phyloP scores from a whole-genome alignment of 169 alveolate genomes.

The Plasmodium malariae region DNA sequence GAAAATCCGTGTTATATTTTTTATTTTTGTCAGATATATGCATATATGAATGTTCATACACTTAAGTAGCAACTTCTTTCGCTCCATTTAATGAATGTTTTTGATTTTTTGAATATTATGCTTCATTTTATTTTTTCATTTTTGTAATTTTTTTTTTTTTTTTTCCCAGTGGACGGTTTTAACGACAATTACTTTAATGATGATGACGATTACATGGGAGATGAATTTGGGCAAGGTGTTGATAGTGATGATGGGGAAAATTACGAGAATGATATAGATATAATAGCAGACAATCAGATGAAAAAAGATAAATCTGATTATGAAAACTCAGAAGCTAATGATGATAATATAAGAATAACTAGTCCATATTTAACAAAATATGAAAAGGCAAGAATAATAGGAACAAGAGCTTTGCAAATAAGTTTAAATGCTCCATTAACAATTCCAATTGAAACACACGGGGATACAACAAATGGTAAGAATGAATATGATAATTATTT shows the following conservation, averaged over 20 bases:
- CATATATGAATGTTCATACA: no score
- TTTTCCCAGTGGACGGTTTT: slow-evolving; percentile 43
- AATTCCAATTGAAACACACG: slow-evolving; percentile 88
- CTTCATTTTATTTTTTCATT: not conserved
- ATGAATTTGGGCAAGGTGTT: slow-evolving; percentile 86
- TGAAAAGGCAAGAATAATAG: slow-evolving; percentile 99
- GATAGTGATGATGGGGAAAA: slow-evolving; percentile 87
- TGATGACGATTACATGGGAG: slow-evolving; percentile 78
- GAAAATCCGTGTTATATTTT: no score
- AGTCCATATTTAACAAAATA: slow-evolving; percentile 97
- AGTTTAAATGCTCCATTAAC: slow-evolving; percentile 98
- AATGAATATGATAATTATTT: slow-evolving; percentile 87
- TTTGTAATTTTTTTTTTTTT: not conserved
- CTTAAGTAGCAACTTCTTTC: no score
- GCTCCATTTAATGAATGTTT: no score
- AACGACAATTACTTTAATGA: slow-evolving; percentile 54
- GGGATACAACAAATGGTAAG: slow-evolving; percentile 82
- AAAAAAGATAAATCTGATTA: slow-evolving; percentile 84
- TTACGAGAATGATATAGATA: slow-evolving; percentile 86
- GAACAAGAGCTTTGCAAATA: slow-evolving; percentile 99
- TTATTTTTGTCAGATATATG: no score
- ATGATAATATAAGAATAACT: slow-evolving; percentile 87
- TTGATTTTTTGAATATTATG: no score
- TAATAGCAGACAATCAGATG: slow-evolving; percentile 82
- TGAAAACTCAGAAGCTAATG: slow-evolving; percentile 84